Conservation (phyloP, 148 eudicot genomes). For the Diospyros kaki region DNA sequence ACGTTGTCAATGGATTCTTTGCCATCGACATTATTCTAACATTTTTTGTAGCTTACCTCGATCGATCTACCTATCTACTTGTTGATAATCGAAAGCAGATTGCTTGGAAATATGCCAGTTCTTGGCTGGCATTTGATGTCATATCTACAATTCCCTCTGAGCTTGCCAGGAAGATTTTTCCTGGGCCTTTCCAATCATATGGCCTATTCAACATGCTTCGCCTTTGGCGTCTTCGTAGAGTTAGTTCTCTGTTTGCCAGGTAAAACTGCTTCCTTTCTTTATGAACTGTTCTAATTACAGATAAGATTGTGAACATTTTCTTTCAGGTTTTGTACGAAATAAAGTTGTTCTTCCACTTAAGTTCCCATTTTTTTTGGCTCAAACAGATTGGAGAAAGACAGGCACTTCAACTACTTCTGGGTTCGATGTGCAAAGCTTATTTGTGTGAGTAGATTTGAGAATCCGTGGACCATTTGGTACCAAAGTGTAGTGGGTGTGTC, state of each 20-base stretch:
- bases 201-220: conserved; percentile 85
- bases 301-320: neutral
- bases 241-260: conserved; percentile 66
- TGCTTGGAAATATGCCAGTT: conserved; percentile 53
- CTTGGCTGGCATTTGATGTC: conserved; percentile 52
- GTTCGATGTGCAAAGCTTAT: conserved; percentile 64
- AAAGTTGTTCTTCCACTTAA: too few relatives aligned
- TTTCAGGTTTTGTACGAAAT: neutral
- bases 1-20: conserved; percentile 61
- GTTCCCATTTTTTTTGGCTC: conserved; percentile 8
- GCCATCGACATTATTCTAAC: conserved; percentile 56
- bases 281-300: neutral
- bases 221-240: conserved; percentile 88
- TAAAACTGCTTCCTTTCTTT: conserved; percentile 6
- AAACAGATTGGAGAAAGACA: conserved; percentile 65
- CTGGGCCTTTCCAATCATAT: conserved; percentile 32
- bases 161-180: conserved; percentile 34
- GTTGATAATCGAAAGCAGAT: conserved; percentile 50
- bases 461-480: neutral
- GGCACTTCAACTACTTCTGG: conserved; percentile 63
- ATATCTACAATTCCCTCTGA: conserved; percentile 67
- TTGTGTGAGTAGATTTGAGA: conserved; percentile 41
- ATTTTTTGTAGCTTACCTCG: conserved; percentile 69
- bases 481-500: neutral
- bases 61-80: conserved; percentile 42